These are phyloP conservation scores for Plasmodium cynomolgi DNA, from an alignment of 169 alveolate genomes.

Conservation along the genomic window DNA sequence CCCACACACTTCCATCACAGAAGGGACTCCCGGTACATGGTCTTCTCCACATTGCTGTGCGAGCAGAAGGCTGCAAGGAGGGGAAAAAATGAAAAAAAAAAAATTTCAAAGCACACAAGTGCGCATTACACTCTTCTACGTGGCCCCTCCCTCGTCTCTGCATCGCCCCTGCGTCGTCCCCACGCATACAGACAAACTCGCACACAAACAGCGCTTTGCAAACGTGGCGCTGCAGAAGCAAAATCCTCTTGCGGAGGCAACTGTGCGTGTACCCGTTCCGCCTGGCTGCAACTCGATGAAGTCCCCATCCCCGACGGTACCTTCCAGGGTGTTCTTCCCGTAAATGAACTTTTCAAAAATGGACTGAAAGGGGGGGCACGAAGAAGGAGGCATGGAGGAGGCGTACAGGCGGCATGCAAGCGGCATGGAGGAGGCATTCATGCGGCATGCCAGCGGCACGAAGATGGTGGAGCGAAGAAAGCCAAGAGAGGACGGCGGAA, in stretches of 20 bases:
- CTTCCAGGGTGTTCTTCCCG: conserved; percentile 24
- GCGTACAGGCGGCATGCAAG: neutral
- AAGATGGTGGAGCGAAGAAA: neutral
- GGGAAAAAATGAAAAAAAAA: neutral
- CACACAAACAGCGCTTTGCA: neutral
- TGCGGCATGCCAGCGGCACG: no score
- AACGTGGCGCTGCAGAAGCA: neutral
- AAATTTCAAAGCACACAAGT: neutral
- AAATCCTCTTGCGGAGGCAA: neutral
- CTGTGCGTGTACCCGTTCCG: conserved; percentile 38
- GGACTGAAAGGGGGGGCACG: conserved; percentile 12
- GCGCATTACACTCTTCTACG: neutral
- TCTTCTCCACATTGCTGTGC: conserved; percentile 58
- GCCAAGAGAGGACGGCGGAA: neutral
- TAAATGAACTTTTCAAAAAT: conserved; percentile 62
- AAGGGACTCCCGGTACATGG: conserved; percentile 33
- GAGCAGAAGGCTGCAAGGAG: conserved; percentile 52
- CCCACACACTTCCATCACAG: neutral
- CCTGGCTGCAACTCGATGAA: conserved; percentile 61
- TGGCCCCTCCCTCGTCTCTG: neutral
- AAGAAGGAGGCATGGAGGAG: neutral
- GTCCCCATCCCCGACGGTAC: conserved; percentile 39
- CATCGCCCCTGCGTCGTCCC: neutral
- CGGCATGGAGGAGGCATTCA: neutral
- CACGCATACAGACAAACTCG: neutral